These are phyloP conservation scores for Paragyromitra xinjiangensis DNA, from an alignment of 495 filamentous ascomycete species.

Conservation along the genomic window DNA sequence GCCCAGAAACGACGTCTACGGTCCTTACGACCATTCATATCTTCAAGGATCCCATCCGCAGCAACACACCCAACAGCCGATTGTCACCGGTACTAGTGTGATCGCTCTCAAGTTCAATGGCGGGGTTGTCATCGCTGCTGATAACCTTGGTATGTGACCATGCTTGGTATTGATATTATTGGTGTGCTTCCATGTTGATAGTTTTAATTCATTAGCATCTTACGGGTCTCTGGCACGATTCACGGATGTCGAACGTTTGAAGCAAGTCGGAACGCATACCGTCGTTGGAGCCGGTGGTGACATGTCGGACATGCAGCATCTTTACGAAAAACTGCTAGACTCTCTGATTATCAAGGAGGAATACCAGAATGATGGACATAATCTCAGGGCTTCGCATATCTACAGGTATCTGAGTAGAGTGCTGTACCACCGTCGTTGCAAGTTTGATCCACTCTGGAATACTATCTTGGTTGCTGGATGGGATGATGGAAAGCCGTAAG, in stretches of 20 bases:
- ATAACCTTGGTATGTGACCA: slow-evolving; percentile 78
- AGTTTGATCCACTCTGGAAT: slow-evolving; percentile 99
- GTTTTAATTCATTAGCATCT: slow-evolving; percentile 69
- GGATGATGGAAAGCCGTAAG: slow-evolving; percentile 74
- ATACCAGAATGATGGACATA: slow-evolving; percentile 68
- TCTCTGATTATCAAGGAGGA: slow-evolving; percentile 84
- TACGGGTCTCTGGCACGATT: slow-evolving; percentile 98
- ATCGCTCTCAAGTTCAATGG: slow-evolving; percentile 93
- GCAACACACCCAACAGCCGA: slow-evolving; percentile 85
- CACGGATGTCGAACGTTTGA: slow-evolving; percentile 90
- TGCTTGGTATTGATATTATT: background rate
- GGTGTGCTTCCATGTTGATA: slow-evolving; percentile 1
- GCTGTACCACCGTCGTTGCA: slow-evolving; percentile 89
- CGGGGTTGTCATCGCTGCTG: slow-evolving; percentile 93
- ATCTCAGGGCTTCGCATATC: slow-evolving; percentile 65
- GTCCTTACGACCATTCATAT: slow-evolving; percentile 86
- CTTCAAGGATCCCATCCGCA: slow-evolving; percentile 71
- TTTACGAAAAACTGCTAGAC: slow-evolving; percentile 81
- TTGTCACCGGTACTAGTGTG: slow-evolving; percentile 96
- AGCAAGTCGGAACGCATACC: slow-evolving; percentile 77
- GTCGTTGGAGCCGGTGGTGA: slow-evolving; percentile 95
- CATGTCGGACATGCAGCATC: slow-evolving; percentile 97
- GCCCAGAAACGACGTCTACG: slow-evolving; percentile 96
- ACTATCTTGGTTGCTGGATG: slow-evolving; percentile 87
- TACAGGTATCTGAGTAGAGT: slow-evolving; percentile 96